Evolutionary conservation across 352 stramenopile species (phyloP).

Genomic region (Phytophthora hybrid): DNA sequence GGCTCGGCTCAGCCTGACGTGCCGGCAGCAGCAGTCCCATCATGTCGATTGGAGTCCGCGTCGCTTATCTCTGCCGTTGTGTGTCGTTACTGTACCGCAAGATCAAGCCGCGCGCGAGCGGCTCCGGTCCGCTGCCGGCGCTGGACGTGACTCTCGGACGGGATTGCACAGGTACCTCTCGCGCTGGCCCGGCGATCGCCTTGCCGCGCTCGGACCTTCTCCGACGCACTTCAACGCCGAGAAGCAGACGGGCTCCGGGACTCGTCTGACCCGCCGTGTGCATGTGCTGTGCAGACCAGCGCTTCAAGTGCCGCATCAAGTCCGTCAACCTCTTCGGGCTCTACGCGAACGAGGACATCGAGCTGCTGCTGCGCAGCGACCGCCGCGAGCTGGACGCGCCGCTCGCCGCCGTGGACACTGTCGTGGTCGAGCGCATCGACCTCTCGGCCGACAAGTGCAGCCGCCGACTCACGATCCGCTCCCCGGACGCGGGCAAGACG

Average conservation of each 20-base stretch:
- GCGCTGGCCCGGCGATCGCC: slow-evolving; percentile 24
- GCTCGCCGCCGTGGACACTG: slow-evolving; percentile 68
- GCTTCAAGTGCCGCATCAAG: slow-evolving; percentile 80
- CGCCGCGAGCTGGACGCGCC: slow-evolving; percentile 34
- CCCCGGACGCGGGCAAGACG: slow-evolving; percentile 31
- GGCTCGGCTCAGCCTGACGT: not conserved
- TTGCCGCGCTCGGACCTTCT: slow-evolving; percentile 27
- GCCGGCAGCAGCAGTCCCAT: not conserved
- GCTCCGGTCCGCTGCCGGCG: slow-evolving; percentile 32
- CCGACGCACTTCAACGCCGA: slow-evolving; percentile 40
- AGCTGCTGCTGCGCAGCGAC: slow-evolving; percentile 47
- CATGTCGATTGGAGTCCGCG: not conserved
- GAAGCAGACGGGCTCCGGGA: slow-evolving; percentile 32
- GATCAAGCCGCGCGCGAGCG: slow-evolving; percentile 68
- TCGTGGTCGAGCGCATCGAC: slow-evolving; percentile 79
- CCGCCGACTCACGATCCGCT: slow-evolving; percentile 62
- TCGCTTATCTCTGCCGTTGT: slow-evolving; percentile 8
- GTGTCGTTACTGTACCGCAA: slow-evolving; percentile 25
- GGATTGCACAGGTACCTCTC: slow-evolving; percentile 53
- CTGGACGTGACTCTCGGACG: slow-evolving; percentile 71
- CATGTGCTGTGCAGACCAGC: slow-evolving; percentile 49
- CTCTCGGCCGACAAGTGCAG: slow-evolving; percentile 65
- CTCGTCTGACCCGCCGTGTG: slow-evolving; percentile 33
- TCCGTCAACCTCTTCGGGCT: slow-evolving; percentile 72
- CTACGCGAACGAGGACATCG: slow-evolving; percentile 72